Evolutionary conservation across 2,329 filamentous ascomycete species (phyloP).

Genomic region (Blastomyces gilchristii): DNA sequence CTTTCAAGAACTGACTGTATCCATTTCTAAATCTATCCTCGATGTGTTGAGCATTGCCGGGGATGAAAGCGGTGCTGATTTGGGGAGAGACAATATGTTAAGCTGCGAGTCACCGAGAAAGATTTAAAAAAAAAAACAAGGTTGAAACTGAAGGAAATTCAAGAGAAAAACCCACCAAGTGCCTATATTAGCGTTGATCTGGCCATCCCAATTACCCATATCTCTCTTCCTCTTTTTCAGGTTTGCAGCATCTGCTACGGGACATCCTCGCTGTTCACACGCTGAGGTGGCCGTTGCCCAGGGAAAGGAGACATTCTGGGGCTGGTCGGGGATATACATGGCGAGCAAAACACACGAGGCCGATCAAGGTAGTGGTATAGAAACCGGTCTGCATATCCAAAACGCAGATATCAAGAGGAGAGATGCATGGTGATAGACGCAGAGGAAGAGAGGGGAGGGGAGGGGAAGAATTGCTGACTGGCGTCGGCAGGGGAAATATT

Average conservation of each 20-base stretch:
- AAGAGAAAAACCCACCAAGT: conserved; percentile 13
- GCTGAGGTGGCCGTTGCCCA: neutral
- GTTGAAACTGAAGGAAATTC: neutral
- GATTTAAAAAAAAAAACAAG: neutral
- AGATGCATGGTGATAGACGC: neutral
- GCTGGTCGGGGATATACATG: conserved; percentile 6
- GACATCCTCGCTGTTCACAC: conserved; percentile 6
- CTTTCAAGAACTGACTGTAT: conserved; percentile 14
- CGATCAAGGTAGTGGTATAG: neutral
- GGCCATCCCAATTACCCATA: conserved; percentile 10
- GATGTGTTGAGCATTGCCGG: conserved; percentile 14
- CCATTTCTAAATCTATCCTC: conserved; percentile 14
- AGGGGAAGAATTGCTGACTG: neutral
- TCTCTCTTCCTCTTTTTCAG: conserved; percentile 24
- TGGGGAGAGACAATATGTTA: conserved; percentile 14
- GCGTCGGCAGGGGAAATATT: neutral
- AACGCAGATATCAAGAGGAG: neutral
- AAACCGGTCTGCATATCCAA: neutral
- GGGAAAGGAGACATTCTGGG: neutral
- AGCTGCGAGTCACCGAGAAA: conserved; percentile 10
- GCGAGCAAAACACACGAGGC: neutral
- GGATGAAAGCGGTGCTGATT: conserved; percentile 9
- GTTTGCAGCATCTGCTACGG: conserved; percentile 10
- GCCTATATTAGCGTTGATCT: conserved; percentile 11
- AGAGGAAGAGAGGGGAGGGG: neutral